Base-by-base conservation (phyloP, 2,329 filamentous ascomycete genomes). In the Clarireedia homoeocarpa region DNA sequence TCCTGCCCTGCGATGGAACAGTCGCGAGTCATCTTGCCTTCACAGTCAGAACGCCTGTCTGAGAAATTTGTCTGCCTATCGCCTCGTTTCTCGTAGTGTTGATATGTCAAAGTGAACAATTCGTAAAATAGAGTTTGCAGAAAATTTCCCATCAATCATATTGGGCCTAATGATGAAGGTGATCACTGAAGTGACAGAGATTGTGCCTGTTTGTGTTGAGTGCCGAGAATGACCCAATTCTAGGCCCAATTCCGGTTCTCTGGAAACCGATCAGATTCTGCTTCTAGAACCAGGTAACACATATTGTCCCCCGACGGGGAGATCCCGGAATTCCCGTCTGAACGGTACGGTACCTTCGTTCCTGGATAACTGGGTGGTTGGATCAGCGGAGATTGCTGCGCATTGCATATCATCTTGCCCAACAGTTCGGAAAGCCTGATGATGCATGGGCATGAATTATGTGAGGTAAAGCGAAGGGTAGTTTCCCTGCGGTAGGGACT, bases 351-450 rank as follows among this genome's bases (percentile, higher is more conserved):
- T 39, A 40, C 48, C 34, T 50, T 12, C 17, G 15, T 20, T 49
- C 14, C 20, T 42, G 39, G 39, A 20, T 20, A 42, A 26, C 20
- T 42, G 39, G 39, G 39, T 42, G 17, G 15, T 9, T 24, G 20
- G 48, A 39, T 54, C 24, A 26, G 44, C 45, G 52, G 52, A 49
- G 24, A 49, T 54, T 53, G 51, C 42, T 53, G 51, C 51, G 52
- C 42, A 54, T 49, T 54, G 45, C 42, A 54, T 48, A 42, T 20
- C 17, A 20, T 42, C 15, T 48, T 26, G 45, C 52, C 42, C 52
- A 54, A 42, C 52, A 48, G 34, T 34, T 54, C 45, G 52, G 51
- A 26, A 54, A 34, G 44, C 34, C 27, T 40, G 51, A 39, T 40
- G 51, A 42, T 10, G 20, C 39, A 34, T 34, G 30, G 12, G 30